Conservation (phyloP, 306 rosid genomes). For the Pterocarpus santalinus region DNA sequence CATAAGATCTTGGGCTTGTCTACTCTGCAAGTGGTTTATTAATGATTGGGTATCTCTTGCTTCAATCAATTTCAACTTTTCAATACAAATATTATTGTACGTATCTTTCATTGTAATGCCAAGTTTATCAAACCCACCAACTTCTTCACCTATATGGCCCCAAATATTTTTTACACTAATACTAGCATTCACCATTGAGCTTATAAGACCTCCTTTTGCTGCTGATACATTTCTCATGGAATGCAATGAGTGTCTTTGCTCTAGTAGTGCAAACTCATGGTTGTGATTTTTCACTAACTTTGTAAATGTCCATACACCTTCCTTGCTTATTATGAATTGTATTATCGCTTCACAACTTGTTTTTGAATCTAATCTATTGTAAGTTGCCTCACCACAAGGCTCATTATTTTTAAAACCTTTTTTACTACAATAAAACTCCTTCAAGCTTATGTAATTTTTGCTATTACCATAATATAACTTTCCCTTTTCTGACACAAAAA, state of each 20-base stretch:
- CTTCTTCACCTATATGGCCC: not conserved
- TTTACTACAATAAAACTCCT: no score
- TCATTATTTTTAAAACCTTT: no score
- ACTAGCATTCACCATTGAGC: not conserved
- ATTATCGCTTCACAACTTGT: not conserved
- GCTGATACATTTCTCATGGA: constrained; percentile 7
- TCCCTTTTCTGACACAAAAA: no score
- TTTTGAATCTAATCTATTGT: not conserved
- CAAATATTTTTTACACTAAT: not conserved
- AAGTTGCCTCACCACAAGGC: no score
- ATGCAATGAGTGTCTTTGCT: not conserved
- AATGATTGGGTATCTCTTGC: not conserved
- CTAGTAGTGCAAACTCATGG: not conserved
- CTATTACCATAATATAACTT: no score
- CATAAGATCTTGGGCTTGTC: not conserved
- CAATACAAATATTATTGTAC: not conserved
- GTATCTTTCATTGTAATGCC: not conserved
- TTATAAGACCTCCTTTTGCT: not conserved
- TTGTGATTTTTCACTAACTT: not conserved
- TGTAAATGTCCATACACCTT: not conserved
- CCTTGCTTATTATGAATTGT: not conserved
- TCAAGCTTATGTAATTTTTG: no score
- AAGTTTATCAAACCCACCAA: not conserved
- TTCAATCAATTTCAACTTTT: not conserved
- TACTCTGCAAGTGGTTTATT: not conserved